A percentile compares a stretch with the other conserved stretches of the same genome.
phyloP scores from a whole-genome alignment of 192 early-diverging fungal species.

The Neocallimastix lanati region DNA sequence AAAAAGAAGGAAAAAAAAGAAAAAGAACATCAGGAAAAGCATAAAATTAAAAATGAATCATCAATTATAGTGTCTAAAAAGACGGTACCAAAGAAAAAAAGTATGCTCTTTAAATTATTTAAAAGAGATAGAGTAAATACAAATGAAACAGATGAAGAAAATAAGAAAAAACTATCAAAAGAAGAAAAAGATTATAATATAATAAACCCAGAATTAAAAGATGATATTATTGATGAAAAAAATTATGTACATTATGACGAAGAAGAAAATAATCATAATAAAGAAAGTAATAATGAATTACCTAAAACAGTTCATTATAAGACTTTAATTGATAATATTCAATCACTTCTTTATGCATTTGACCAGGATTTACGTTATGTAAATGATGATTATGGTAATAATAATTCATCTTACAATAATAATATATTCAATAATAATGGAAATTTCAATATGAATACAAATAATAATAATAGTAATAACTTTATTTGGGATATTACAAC shows the following conservation, averaged over 20 bases:
- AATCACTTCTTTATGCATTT: not conserved
- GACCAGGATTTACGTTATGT: not conserved
- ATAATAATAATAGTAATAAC: not conserved
- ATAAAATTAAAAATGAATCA: not conserved
- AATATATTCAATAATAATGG: not conserved
- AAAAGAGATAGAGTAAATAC: not conserved
- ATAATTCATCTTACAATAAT: not conserved
- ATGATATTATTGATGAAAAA: not conserved
- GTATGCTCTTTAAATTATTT: not conserved
- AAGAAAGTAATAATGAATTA: not conserved
- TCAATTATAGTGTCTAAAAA: not conserved
- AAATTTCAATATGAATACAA: too few relatives aligned
- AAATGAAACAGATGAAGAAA: not conserved
- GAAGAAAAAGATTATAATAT: not conserved
- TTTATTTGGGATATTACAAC: not conserved
- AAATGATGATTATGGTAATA: not conserved
- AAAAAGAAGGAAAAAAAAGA: not conserved
- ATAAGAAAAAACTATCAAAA: not conserved
- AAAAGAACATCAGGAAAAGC: not conserved
- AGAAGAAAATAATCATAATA: not conserved
- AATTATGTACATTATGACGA: not conserved
- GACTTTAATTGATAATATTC: not conserved
- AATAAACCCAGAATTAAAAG: too few relatives aligned
- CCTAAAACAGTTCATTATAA: not conserved
- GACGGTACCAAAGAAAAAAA: not conserved